Base-by-base conservation (phyloP, 345 rosid genomes). In the Lepidium africanum region DNA sequence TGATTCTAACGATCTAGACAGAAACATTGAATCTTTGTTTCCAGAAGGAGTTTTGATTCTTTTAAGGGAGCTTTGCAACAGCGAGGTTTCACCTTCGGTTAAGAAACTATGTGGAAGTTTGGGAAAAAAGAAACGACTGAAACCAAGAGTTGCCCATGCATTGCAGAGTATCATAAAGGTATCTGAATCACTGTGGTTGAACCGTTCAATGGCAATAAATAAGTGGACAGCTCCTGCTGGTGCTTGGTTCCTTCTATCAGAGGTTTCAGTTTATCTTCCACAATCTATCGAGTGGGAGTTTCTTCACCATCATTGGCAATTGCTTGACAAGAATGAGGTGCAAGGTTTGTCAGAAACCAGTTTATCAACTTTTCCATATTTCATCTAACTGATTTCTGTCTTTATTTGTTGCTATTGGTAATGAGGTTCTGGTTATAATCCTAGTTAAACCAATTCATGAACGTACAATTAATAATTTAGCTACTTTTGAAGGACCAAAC, bases 211-310 rank as follows among this genome's bases (percentile, higher is more conserved):
- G 90, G 85, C 96, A 2, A 85, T 88, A 11, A 82, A 85, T 51
- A 87, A 83, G 78, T 91, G 99, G 99, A 85, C 91, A 38, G 97
- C 97, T 30, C 96, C 97, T 67, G 74, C 86, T 41, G 99, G 99
- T 77, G 88, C 95, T 68, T 91, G 99, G 99, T 74, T 94, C 75
- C 97, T 94, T 80, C 84, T 94, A n/a, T 86, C 97, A 17, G 97
- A 88, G 83, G 86, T 91, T 67, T 91, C 97, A 13, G 71, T 72
- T 45, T 81, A 74, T 74, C 89, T 91, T 66, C 70, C 91, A 55
- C 83, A 82, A 72, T 78, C 96, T 43, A 82, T 85, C 71, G 91
- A 86, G 25, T 94, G 99, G 99, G 92, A 89, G 67, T 91, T 94
- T 73, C 97, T 94, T 65, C 88, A 82, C 79, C 95, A 89, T 78